phyloP scores from a whole-genome alignment of 2,329 filamentous ascomycete species.

The Diaporthe caulivora region DNA sequence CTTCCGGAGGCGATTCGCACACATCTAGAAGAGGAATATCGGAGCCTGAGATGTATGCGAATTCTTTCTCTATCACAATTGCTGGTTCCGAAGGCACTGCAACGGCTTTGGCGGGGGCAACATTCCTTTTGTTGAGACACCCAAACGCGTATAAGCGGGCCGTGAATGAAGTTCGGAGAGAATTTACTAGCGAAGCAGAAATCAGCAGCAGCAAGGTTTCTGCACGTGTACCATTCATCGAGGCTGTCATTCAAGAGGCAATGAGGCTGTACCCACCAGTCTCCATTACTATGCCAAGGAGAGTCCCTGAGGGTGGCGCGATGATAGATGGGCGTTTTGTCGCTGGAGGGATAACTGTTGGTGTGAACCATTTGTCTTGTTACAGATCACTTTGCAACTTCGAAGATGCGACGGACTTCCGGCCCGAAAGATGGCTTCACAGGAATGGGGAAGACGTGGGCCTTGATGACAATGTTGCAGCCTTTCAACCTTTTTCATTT shows the following conservation, averaged over 20 bases:
- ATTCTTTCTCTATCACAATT: conserved; percentile 9
- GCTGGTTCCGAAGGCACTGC: conserved; percentile 14
- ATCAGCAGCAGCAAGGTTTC: neutral
- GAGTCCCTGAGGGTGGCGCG: neutral
- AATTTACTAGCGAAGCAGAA: neutral
- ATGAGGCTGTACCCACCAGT: conserved; percentile 8
- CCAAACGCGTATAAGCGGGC: neutral
- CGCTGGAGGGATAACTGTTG: neutral
- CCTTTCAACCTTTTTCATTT: conserved; percentile 9
- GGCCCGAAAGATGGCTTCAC: conserved; percentile 14
- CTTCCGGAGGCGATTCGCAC: neutral
- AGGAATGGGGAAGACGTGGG: neutral
- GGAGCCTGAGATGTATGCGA: conserved; percentile 3
- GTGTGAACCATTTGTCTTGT: neutral
- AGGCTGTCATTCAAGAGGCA: neutral
- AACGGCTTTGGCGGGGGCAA: conserved; percentile 9
- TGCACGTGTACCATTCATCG: neutral
- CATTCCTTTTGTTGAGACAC: conserved; percentile 3
- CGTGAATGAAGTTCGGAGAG: neutral
- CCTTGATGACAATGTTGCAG: neutral
- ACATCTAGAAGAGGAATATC: neutral
- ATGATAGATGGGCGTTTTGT: conserved; percentile 13
- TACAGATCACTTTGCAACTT: conserved; percentile 16
- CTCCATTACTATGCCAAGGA: conserved; percentile 15
- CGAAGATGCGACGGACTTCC: neutral